Evolutionary conservation across 805 yeast species (phyloP), one percentile per base, ranked within the genome.

Genomic region (Pichia scutulata): DNA sequence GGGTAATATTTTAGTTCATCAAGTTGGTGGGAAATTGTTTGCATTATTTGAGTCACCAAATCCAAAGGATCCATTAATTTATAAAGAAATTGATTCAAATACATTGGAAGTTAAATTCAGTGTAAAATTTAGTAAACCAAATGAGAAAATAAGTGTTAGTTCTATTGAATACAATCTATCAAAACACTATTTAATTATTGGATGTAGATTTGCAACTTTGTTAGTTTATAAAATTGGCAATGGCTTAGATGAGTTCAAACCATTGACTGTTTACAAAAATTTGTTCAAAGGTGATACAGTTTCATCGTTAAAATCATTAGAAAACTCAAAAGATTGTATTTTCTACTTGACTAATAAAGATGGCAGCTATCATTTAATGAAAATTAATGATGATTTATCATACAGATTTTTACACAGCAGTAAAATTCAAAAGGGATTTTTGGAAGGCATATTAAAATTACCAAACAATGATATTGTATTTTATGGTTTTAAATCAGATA

Each of bases 401-500:
- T 36, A 53, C 10, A 47, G 50, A n/a, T 46, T 55, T 44, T 40
- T 55, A 43, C 61, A 55, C 30, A 73, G 79, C 21, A 88, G 86
- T 63, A 80, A 80, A 57, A 66, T 86, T 8, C 76, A 86, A 37
- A 78, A 80, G 54, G 96, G 97, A 0, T 85, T 84, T 53, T 67
- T 92, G 13, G 97, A 92, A 65, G 96, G 96, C 0, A 79, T 84
- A 0, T 73, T 70, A 50, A 62, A 74, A 24, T 64, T 68, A 24
- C 57, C 67, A 12, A 52, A 64, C 12, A 57, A 66, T 14, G 71
- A 74, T 12, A 81, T 84, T 39, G 65, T 86, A 2, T 65, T 86
- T 2, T 87, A 80, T 64, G 98, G 98, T 1, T 92, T 93, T 73
- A 80, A 82, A 57, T 87, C 93, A 2, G 83, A 84, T 46, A 69